phyloP scores from a whole-genome alignment of 2,329 filamentous ascomycete species.

The Aschersonia sp. region DNA sequence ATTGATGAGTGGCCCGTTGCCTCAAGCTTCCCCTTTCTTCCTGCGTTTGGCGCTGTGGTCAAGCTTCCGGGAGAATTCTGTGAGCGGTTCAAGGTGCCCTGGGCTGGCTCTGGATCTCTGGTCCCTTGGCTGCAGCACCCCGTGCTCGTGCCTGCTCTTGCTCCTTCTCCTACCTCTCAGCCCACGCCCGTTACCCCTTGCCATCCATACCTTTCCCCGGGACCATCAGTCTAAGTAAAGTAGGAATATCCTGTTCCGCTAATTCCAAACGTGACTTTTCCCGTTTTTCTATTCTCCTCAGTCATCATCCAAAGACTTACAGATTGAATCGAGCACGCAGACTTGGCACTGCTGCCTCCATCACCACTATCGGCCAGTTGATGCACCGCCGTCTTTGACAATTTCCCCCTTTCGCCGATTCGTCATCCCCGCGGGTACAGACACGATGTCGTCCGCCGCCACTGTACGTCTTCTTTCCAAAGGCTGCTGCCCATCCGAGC shows the following conservation, averaged over 20 bases:
- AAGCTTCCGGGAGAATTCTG: not conserved
- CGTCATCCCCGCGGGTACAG: not conserved
- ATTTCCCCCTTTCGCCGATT: not conserved
- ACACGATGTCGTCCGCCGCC: conserved; percentile 13
- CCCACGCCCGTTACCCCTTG: conserved; percentile 1
- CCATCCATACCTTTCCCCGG: not conserved
- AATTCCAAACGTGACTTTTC: conserved; percentile 4
- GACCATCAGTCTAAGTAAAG: conserved; percentile 2
- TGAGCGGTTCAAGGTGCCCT: not conserved
- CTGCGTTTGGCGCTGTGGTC: not conserved
- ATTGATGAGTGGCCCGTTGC: not conserved
- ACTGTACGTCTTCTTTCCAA: conserved; percentile 5
- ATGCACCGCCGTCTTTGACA: not conserved
- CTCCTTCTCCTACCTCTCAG: not conserved
- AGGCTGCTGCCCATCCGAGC: too few relatives aligned
- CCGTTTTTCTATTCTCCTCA: conserved; percentile 2
- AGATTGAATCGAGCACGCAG: not conserved
- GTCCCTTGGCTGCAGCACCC: not conserved
- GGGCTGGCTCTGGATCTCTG: not conserved
- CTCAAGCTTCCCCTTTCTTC: not conserved
- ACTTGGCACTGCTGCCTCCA: too few relatives aligned
- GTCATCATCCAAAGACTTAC: conserved; percentile 5
- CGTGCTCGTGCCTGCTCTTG: conserved; percentile 4
- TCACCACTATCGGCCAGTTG: too few relatives aligned
- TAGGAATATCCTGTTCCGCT: conserved; percentile 1